Evolutionary conservation across 2,329 filamentous ascomycete genomes (phyloP).

Genomic region (Plectosphaerella sp.): DNA sequence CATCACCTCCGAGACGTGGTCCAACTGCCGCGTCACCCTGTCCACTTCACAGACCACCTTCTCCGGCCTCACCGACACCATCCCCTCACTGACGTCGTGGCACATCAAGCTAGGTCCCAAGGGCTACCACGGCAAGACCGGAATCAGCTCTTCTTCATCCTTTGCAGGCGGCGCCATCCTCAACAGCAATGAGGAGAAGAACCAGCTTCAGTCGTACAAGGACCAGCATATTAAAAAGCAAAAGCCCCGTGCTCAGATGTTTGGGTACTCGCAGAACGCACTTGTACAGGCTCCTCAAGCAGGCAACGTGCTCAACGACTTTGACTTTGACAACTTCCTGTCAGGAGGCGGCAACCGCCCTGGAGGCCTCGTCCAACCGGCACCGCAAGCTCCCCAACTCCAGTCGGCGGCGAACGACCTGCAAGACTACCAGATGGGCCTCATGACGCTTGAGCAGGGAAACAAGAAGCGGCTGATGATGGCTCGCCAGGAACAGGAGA

Average conservation of each 20-base stretch:
- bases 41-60: slow-evolving; percentile 61
- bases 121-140: slow-evolving; percentile 2
- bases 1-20: slow-evolving; percentile 60
- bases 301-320: too few species aligned
- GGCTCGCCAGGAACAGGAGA: neutral
- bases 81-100: slow-evolving; percentile 54
- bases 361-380: too few species aligned
- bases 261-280: slow-evolving; percentile 1
- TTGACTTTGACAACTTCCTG: too few species aligned
- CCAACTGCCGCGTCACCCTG: slow-evolving; percentile 53
- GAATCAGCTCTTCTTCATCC: neutral
- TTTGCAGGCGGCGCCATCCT: slow-evolving; percentile 21
- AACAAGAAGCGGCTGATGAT: neutral
- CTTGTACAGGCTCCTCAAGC: too few species aligned
- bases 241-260: slow-evolving; percentile 16
- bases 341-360: too few species aligned
- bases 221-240: slow-evolving; percentile 19
- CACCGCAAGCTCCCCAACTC: too few species aligned
- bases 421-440: neutral
- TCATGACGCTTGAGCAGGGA: slow-evolving; percentile 2
- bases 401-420: neutral
- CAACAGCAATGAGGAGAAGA: slow-evolving; percentile 32
- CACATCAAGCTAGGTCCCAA: slow-evolving; percentile 42
- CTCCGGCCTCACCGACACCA: slow-evolving; percentile 47
- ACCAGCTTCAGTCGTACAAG: slow-evolving; percentile 22